Conservation (phyloP, 345 rosid genomes). For the Ricinus communis region DNA sequence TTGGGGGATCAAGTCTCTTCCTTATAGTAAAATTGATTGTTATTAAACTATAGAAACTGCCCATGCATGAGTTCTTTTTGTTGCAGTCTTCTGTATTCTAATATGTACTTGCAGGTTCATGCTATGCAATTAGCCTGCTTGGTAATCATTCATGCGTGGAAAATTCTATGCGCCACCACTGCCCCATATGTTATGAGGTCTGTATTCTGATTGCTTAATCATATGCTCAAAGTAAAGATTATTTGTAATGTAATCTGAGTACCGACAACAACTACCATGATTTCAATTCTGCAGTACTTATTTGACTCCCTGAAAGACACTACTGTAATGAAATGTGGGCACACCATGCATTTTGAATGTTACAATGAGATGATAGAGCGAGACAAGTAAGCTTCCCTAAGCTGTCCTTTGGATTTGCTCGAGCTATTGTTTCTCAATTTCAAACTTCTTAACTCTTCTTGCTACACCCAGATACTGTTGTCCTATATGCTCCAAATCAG, state of each 20-base stretch:
- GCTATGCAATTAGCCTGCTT: conserved; percentile 60
- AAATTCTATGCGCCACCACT: conserved; percentile 96
- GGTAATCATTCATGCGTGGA: conserved; percentile 88
- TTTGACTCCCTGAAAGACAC: conserved; percentile 93
- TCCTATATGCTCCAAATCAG: conserved; percentile 89
- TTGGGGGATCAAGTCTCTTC: background rate
- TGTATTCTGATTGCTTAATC: conserved; percentile 13
- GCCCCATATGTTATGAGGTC: conserved; percentile 97
- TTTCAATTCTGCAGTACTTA: conserved; percentile 58
- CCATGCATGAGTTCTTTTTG: no score
- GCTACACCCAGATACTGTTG: conserved; percentile 60
- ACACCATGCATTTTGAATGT: conserved; percentile 93
- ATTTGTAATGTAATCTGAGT: conserved; percentile 5
- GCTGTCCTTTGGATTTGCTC: background rate
- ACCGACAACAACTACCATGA: background rate
- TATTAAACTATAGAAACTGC: no score
- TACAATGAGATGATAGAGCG: conserved; percentile 76
- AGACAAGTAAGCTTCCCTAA: conserved; percentile 56
- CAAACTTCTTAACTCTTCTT: conserved; percentile 14
- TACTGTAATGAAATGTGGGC: conserved; percentile 94
- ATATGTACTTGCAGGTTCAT: conserved; percentile 66
- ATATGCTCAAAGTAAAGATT: background rate
- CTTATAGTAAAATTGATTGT: background rate
- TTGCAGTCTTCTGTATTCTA: no score
- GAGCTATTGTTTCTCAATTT: background rate